Conservation (phyloP, 2,329 filamentous ascomycete species). For the Emergomyces orientalis region DNA sequence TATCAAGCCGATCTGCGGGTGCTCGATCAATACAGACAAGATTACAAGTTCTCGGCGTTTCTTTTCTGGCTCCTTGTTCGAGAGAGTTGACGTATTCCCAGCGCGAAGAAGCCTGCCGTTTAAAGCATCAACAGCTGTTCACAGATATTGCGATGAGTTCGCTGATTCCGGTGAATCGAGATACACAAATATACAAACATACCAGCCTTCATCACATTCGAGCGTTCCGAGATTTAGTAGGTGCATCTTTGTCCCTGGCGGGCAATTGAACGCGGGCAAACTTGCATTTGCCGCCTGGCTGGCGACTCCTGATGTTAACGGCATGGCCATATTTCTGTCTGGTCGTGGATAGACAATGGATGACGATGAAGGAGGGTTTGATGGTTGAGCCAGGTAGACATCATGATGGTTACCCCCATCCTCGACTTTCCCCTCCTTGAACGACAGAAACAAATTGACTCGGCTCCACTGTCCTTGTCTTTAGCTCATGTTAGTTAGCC, state of each 20-base stretch:
- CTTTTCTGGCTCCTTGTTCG: conserved; percentile 32
- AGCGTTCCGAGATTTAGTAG: conserved; percentile 39
- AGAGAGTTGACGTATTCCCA: conserved; percentile 31
- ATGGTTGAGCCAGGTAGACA: no score
- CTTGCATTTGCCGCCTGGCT: conserved; percentile 10
- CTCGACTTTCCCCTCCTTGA: no score
- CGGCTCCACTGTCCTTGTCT: no score
- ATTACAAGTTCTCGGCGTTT: conserved; percentile 36
- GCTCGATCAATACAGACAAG: conserved; percentile 37
- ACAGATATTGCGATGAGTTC: neutral
- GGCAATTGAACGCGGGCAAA: conserved; percentile 35
- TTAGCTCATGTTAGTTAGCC: no score
- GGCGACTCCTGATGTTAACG: conserved; percentile 8
- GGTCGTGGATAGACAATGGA: neutral
- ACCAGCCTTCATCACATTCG: conserved; percentile 41
- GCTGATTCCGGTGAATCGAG: neutral
- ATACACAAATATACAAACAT: conserved; percentile 5
- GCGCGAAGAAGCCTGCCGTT: conserved; percentile 29
- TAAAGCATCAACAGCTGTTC: neutral
- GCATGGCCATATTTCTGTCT: conserved; percentile 4
- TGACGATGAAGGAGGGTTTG: no score
- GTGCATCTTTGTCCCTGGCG: conserved; percentile 40
- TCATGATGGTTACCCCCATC: no score
- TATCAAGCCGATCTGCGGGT: conserved; percentile 38
- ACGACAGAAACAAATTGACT: neutral